These are phyloP conservation scores for Saccharomyces pastorianus DNA, from an alignment of 1,139 yeast genomes.

Conservation along the genomic window DNA sequence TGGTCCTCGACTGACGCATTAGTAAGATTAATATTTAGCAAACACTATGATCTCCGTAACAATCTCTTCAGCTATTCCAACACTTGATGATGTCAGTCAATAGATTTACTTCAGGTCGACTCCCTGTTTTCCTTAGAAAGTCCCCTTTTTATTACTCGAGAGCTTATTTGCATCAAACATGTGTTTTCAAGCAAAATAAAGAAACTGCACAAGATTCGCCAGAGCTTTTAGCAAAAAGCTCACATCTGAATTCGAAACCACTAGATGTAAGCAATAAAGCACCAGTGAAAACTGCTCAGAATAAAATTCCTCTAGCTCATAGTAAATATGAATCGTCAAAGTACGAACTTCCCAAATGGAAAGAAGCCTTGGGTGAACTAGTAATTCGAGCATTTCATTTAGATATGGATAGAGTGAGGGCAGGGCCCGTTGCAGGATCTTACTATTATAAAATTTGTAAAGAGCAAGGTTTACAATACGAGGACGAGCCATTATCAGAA, in stretches of 20 bases:
- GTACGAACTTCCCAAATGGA: constrained; percentile 59
- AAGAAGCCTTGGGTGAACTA: constrained; percentile 63
- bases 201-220: constrained; percentile 13
- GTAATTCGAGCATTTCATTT: constrained; percentile 59
- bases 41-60: neutral
- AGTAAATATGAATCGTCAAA: constrained; percentile 51
- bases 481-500: constrained; percentile 56
- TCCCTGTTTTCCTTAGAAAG: neutral
- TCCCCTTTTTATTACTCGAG: constrained; percentile 1
- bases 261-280: constrained; percentile 10
- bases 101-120: neutral
- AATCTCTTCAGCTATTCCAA: neutral
- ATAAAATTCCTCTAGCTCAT: constrained; percentile 33
- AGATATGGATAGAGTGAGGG: constrained; percentile 87
- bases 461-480: constrained; percentile 69
- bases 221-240: constrained; percentile 15
- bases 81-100: neutral
- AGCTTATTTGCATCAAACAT: constrained; percentile 5
- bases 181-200: constrained; percentile 4
- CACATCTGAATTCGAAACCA: constrained; percentile 16
- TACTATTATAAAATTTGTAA: constrained; percentile 81
- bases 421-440: constrained; percentile 93
- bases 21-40: neutral
- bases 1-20: neutral
- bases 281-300: neutral